Base-by-base conservation (phyloP, 805 yeast genomes). In the Yarrowia bubula region DNA sequence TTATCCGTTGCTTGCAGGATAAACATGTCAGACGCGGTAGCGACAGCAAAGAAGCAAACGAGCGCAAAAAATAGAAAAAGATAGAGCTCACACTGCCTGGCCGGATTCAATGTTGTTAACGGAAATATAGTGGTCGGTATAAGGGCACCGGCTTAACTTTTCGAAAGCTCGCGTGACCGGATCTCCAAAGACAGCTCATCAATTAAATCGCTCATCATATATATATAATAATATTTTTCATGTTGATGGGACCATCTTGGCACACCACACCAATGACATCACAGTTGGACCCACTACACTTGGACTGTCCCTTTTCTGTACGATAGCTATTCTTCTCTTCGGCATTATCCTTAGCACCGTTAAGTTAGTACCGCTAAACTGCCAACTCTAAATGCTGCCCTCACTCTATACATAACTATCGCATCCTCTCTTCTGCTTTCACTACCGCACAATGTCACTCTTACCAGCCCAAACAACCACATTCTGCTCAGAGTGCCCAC, bases 401-500 rank as follows among this genome's bases (percentile, higher is more conserved):
- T n/a, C n/a, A n/a, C n/a, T 13, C 8, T 18, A 35, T 35, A 48
- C 41, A 48, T 48, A 17, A 13, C 14, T 17, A 14, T 22, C 35
- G 6, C 51, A 32, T 47, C 9, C n/a, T n/a, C 5, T 13, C 31
- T 7, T 28, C 48, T 22, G 5, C 9, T 17, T n/a, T 33, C 11
- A 8, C 31, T 38, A 33, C 31, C 7, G 5, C 28, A 35, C 41
- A 13, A 50, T 50, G 57, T 35, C 57, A 6, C 13, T 32, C 32
- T 9, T 46, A 46, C 4, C 41, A 11, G 32, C 32, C 14, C 37
- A 17, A 55, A 22, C 50, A 32, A 43, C 33, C 39, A 31, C 50
- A 39, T 58, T 43, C 35, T 58, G 64, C 51, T 17, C 64, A n/a
- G 42, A 58, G n/a, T 58, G 64, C 35, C 50, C 64, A 11, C 64